Base-by-base conservation (phyloP, 768 basidiomycete genomes). In the Boletus vermiculosoides region DNA sequence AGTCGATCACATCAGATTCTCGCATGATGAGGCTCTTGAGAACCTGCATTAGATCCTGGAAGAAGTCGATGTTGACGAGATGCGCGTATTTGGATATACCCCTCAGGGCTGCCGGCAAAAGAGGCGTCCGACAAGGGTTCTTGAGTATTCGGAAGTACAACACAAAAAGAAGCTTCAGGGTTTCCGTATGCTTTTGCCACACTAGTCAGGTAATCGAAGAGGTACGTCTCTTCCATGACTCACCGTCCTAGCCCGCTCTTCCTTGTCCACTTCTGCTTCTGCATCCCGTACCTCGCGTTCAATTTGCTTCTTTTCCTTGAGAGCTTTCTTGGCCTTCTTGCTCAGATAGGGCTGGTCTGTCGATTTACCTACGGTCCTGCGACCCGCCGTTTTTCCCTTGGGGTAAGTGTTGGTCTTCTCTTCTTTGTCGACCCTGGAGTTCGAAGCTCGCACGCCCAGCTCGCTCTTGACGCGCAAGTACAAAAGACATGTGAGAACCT, bases 51-150 rank as follows among this genome's bases (percentile, higher is more conserved):
- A 99, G 79, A 74, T 99, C 97, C 67, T 88, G 87, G 84, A 98
- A 99, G 76, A 99, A 98, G 71, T 99, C 95, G 64, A 98, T 83
- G 73, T 97, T 99, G 71, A 99, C 94, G 56, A 98, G 83, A 70
- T 98, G 97, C 1, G 96, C 89, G 68, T 92, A 98, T 75, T 85
- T 87, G 3, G 94, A 86, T 65, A 98, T 90, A 59, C 97, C 97
- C 66, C 89, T 87, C 60, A 99, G 79, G 42, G 94, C 95, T 33
- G 90, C 83, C 22, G 93, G 87, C 15, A 98, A 80, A 10, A 98
- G 80, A 18, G 86, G 83, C 2, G 90, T 90, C 33, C 88, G 85
- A 23, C 77, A 78, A 12, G 91, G 85, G 69, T 85, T 86, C 75
- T 98, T 99, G 63, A 99, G 79, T 64, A 98, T 90, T 59, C 90